Evolutionary conservation across 2,329 filamentous ascomycete genomes (phyloP), one percentile per base, ranked within the genome.

Genomic region (Arachnomyces sp.): DNA sequence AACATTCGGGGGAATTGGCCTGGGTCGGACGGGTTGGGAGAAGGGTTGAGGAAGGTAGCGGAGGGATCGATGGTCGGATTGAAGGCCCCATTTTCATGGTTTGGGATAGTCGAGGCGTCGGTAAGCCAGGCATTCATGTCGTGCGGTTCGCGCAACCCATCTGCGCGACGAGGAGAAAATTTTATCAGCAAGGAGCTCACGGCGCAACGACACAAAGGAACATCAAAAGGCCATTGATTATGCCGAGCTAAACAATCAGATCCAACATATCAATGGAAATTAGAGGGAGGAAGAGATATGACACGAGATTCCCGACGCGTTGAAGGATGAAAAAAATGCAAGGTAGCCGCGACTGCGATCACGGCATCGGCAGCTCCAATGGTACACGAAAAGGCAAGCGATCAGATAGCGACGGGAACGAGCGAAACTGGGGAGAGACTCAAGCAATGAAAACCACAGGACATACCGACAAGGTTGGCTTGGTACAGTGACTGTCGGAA

Each of bases 1-100:
- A 85, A 84, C 76, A 90, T 83, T 57, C 72, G 71, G 58, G 71
- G 69, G 51, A 74, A 73, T 52, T 74, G 71, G 37, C 61, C 64
- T 39, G 70, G 65, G 52, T 76, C 72, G 54, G 71, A 65, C 36
- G 63, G 57, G 33, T 58, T 63, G 28, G 66, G 62, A 40, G 66
- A 65, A 40, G 63, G 58, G 47, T 69, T 66, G 32, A 70, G 61
- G 50, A 70, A 71, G 43, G 66, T 65, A 53, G 66, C 61, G 34
- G 67, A 66, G 38, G 66, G 64, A 53, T 71, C 68, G 55, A 65
- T 64, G 42, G 63, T 65, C 41, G 59, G 58, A 50, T 66, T 64
- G 46, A 70, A 70, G 43, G 61, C 62, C 57, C 63, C 68, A 67
- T 69, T 68, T 49, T 70, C 65, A 58, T 61, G 61, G 59, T 64